These are phyloP conservation scores for Gnomoniopsis sp. DNA, from an alignment of 2,329 filamentous ascomycete genomes.

Conservation along the genomic window DNA sequence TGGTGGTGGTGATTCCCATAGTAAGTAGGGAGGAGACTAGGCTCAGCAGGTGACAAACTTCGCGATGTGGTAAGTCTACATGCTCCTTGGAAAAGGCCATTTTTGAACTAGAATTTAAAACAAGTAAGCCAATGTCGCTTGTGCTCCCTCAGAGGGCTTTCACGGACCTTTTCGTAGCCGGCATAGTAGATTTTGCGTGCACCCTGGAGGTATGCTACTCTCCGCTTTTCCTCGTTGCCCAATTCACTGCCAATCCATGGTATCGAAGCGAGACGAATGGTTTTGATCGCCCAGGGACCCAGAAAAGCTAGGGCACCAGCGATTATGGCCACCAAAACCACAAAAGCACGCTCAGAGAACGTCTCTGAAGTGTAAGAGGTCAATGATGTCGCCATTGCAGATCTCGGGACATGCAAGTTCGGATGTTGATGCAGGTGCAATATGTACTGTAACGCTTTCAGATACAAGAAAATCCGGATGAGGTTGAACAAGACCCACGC, in stretches of 20 bases:
- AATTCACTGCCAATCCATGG: background rate
- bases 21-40: background rate
- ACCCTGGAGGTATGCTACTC: background rate
- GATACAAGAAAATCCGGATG: no score
- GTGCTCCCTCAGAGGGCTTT: no score
- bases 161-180: background rate
- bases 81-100: background rate
- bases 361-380: background rate
- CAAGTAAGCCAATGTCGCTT: no score
- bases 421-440: background rate
- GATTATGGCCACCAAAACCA: background rate
- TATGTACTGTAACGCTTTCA: no score
- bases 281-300: background rate
- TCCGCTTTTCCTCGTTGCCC: background rate
- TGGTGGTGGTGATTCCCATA: no score
- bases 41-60: background rate
- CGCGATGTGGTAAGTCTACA: background rate
- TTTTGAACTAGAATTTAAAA: slow-evolving; percentile 2
- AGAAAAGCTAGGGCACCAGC: background rate
- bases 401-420: background rate
- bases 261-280: background rate
- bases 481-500: background rate
- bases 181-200: slow-evolving; percentile 1
- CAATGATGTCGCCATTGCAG: background rate
- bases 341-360: background rate